Base-by-base conservation (phyloP, 805 yeast genomes). In the Sugiyamaella valdiviana region DNA sequence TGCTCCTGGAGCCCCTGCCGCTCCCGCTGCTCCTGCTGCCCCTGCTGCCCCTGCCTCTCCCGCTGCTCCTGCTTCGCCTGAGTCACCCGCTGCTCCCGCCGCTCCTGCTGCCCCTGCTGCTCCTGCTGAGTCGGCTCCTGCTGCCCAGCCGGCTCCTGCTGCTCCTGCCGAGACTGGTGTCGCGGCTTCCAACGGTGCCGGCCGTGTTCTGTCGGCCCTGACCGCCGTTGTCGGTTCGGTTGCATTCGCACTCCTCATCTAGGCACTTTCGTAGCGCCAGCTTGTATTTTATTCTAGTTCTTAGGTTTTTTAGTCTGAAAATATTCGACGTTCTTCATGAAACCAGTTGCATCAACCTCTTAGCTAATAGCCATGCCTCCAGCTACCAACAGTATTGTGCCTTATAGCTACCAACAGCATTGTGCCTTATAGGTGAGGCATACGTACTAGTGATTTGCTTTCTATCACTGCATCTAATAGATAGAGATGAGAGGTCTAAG, bases 201-300 rank as follows among this genome's bases (percentile, higher is more conserved):
- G 32, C 14, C 32, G 10, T 26, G 32, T 26, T 26, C 32, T 26
- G 9, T 26, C 32, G 32, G 44, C 44, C 24, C 29, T 40, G 23
- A 21, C 35, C 15, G 26, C 36, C 16, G 51, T 45, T n/a, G 39
- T 43, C 17, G 51, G 46, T 10, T 26, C 32, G 3, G 32, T 26
- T 21, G 47, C 39, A 14, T 46, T 46, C 20, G 51, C 47, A 6
- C 44, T 48, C 20, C 29, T 48, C 15, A 16, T 48, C 29, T 48
- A 48, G 32, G 21, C 19, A n/a, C n/a, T n/a, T n/a, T n/a, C n/a
- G n/a, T n/a, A n/a, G n/a, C n/a, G n/a, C n/a, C n/a, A 26, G 32
- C 5, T 12, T 26, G 32, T 26, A 26, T 26, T 26, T 26, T 4
- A 26, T 26, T 26, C n/a, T n/a, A n/a, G n/a, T n/a, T n/a, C n/a